Percentiles rank a stretch among this genome's conserved stretches.
Evolutionary conservation across 768 basidiomycete genomes (phyloP).

Genomic region (Nidula microcarpa): DNA sequence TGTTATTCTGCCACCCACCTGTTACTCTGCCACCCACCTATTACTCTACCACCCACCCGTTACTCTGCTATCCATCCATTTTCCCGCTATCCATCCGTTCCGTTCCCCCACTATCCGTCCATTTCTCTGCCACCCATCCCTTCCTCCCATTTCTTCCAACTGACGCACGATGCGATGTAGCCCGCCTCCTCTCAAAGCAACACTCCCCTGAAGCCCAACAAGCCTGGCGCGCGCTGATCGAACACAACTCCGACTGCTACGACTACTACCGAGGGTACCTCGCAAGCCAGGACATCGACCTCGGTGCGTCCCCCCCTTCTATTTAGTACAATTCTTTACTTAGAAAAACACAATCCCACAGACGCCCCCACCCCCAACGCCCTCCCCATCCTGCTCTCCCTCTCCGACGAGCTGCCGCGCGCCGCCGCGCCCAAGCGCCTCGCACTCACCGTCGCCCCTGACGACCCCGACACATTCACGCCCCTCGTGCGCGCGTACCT

Average conservation of each 20-base stretch:
- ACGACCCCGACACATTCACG: slow-evolving; percentile 72
- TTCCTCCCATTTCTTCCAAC: too few species aligned
- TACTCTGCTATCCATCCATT: too few species aligned
- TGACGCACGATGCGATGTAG: slow-evolving; percentile 28
- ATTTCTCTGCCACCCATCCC: too few species aligned
- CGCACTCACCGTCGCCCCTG: slow-evolving; percentile 60
- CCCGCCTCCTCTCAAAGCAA: slow-evolving; percentile 72
- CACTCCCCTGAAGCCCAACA: slow-evolving; percentile 69
- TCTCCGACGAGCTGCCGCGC: slow-evolving; percentile 60
- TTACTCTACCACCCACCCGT: too few species aligned
- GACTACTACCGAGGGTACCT: slow-evolving; percentile 80
- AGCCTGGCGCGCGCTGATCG: slow-evolving; percentile 77
- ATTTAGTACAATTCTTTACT: too few species aligned
- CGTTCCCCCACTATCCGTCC: too few species aligned
- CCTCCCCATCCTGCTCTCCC: slow-evolving; percentile 52
- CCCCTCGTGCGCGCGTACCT: slow-evolving; percentile 66
- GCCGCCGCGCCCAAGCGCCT: slow-evolving; percentile 74
- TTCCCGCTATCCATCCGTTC: too few species aligned
- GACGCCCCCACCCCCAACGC: slow-evolving; percentile 52
- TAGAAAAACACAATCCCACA: slow-evolving; percentile 62
- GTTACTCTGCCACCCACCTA: too few species aligned
- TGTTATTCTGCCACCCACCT: too few species aligned
- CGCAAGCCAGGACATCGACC: slow-evolving; percentile 4
- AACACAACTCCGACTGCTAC: slow-evolving; percentile 81
- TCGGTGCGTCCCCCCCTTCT: too few species aligned